Evolutionary conservation across 2,329 filamentous ascomycete species (phyloP).

Genomic region (Cytospora piceicola): DNA sequence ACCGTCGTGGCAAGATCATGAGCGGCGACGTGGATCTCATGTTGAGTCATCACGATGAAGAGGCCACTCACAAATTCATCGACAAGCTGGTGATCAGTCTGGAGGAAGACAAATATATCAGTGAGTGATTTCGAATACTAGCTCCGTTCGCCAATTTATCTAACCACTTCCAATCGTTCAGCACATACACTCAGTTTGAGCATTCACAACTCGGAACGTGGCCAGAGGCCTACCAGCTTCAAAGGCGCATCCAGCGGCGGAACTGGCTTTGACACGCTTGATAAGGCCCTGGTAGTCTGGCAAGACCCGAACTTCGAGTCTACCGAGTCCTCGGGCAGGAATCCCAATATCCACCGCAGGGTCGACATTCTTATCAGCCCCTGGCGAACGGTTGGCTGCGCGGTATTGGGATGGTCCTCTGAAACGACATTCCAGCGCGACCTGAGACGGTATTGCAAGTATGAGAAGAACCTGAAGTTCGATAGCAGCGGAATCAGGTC

Average conservation of each 20-base stretch:
- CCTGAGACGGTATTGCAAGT: constrained; percentile 77
- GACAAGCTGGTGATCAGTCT: constrained; percentile 71
- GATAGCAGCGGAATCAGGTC: constrained; percentile 85
- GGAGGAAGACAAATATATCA: constrained; percentile 72
- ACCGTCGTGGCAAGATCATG: constrained; percentile 73
- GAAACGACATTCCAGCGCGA: constrained; percentile 91
- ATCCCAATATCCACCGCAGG: constrained; percentile 76
- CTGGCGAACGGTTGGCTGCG: constrained; percentile 88
- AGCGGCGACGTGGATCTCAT: constrained; percentile 87
- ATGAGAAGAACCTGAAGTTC: constrained; percentile 76
- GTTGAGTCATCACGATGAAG: constrained; percentile 75
- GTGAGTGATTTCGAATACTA: constrained; percentile 2
- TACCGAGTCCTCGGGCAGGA: constrained; percentile 52
- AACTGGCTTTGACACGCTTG: constrained; percentile 80
- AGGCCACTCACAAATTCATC: constrained; percentile 71
- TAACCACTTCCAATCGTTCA: neutral
- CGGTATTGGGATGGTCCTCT: constrained; percentile 84
- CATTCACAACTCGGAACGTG: constrained; percentile 70
- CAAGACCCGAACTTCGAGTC: constrained; percentile 63
- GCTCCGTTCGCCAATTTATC: neutral
- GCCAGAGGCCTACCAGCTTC: constrained; percentile 63
- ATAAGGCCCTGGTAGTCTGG: constrained; percentile 94
- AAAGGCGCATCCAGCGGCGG: constrained; percentile 47
- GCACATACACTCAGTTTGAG: constrained; percentile 76
- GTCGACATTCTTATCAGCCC: constrained; percentile 92